phyloP scores from a whole-genome alignment of 495 filamentous ascomycete genomes.

The Tuber aestivum region DNA sequence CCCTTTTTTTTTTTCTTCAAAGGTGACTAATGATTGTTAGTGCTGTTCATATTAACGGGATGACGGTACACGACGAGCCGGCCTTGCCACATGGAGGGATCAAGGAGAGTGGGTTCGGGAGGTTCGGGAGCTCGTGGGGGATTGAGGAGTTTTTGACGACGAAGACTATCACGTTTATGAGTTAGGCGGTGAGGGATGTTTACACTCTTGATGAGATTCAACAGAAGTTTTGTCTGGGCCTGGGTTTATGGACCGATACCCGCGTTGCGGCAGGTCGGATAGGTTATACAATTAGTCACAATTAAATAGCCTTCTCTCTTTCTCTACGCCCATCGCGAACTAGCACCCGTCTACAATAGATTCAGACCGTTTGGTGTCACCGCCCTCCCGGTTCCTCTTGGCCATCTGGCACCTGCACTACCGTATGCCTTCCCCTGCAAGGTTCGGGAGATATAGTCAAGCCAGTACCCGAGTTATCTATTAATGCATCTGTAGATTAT shows the following conservation, averaged over 20 bases:
- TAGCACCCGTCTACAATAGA: not conserved
- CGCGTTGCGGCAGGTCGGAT: not conserved
- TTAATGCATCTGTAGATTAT: too few species aligned
- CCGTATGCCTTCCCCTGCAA: too few species aligned
- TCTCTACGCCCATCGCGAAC: not conserved
- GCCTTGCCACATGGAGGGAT: conserved; percentile 74
- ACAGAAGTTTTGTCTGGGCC: not conserved
- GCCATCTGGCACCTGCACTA: not conserved
- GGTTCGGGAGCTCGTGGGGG: conserved; percentile 52
- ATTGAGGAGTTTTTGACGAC: conserved; percentile 72
- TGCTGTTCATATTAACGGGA: conserved; percentile 80
- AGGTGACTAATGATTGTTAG: conserved; percentile 12
- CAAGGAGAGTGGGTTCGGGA: conserved; percentile 77
- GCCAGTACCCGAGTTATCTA: too few species aligned
- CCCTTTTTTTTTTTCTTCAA: not conserved
- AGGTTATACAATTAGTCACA: not conserved
- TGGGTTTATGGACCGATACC: not conserved
- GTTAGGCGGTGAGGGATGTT: not conserved
- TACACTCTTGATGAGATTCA: not conserved
- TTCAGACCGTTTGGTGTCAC: not conserved
- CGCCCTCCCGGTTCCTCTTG: not conserved
- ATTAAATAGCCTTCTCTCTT: not conserved
- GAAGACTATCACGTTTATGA: conserved; percentile 65
- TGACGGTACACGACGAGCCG: conserved; percentile 79
- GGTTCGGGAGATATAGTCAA: too few species aligned